Evolutionary conservation across 2,329 filamentous ascomycete genomes (phyloP), one percentile per base, ranked within the genome.

Genomic region (Colletotrichum sp.): DNA sequence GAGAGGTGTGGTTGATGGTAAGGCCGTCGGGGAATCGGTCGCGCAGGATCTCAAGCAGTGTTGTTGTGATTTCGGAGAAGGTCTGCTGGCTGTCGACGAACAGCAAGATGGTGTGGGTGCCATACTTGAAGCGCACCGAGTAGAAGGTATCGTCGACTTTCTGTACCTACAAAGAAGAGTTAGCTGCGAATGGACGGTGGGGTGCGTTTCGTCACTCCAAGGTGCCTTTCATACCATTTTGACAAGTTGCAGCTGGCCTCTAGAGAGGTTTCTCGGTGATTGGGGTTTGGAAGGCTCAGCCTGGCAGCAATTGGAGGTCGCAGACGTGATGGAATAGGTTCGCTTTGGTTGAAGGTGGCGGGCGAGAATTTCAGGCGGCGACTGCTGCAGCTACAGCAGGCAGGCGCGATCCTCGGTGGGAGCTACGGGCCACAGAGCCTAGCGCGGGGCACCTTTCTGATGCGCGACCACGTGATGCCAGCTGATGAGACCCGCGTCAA

Each of bases 71-170:
- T 2, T 87, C 83, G 18, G 87, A 84, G 80, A 95, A 91, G 13
- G 91, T 84, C 52, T 89, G 88, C 16, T 89, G 85, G 7, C 92
- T 86, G 52, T 92, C 89, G 61, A 93, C 88, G 77, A 94, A 92
- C 74, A 96, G 87, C 80, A 94, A 91, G 78, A 95, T 88, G 6
- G 93, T 96, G 79, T 92, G 90, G 74, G 92, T 91, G 81, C 93
- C 92, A 82, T 94, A 90, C 83, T 95, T 95, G 85, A 96, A 92
- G 75, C 93, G 90, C 71, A 96, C 86, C 12, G 93, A 94, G 79
- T 91, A 88, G 78, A 90, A 86, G n/a, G 88, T 85, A 60, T 91
- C 88, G 75, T 86, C 84, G 24, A 86, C 78, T 48, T 82, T 75
- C 74, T 76, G 32, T 1, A 13, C 63, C 43, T 13, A 21, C 10